Evolutionary conservation across 179 eudicot species (phyloP), one percentile per base, ranked within the genome.

Genomic region (Silene noctiflora): DNA sequence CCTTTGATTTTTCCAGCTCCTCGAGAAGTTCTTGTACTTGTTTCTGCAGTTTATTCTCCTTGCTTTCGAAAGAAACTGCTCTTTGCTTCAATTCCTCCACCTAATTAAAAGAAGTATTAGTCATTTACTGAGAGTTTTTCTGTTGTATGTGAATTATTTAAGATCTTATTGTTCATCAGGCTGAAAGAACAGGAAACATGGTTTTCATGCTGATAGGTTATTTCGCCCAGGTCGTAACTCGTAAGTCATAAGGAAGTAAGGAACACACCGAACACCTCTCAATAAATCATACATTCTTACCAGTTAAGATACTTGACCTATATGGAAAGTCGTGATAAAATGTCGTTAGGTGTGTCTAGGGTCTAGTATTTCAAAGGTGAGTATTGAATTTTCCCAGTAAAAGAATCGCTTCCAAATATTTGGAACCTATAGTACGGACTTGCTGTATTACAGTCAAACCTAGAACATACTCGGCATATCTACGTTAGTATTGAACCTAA

Each of bases 71-170:
- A n/a, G 78, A 73, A 9, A 80, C 35, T 48, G 98, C 88, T 67
- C 85, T 96, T 67, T 78, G 81, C 74, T 81, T 90, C 98, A 96
- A 96, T 77, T 89, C 92, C 73, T 83, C 81, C 73, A 84, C 96
- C 99, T 95, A 72, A 70, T 48, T 74, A 60, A 20, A 64, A 65
- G 24, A 67, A 76, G 48, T 71, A 29, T 56, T 19, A 71, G 65
- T 25, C 35, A 67, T 46, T n/a, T 31, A 31, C 48, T 2, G 51
- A 67, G 8, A 67, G 8, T 6, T 1, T 29, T 67, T 67, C 71
- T 35, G n/a, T 27, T 33, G 1, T 64, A 25, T 24, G 68, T 14
- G n/a, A 64, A 12, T 0, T 67, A 67, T 67, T 35, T 35, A 33
- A 4, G 22, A n/a, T 21, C 13, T 64, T 27, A 64, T 27, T 33